Evolutionary conservation across 306 rosid species (phyloP), one percentile per base, ranked within the genome.

Genomic region (Cucumis cinereus): DNA sequence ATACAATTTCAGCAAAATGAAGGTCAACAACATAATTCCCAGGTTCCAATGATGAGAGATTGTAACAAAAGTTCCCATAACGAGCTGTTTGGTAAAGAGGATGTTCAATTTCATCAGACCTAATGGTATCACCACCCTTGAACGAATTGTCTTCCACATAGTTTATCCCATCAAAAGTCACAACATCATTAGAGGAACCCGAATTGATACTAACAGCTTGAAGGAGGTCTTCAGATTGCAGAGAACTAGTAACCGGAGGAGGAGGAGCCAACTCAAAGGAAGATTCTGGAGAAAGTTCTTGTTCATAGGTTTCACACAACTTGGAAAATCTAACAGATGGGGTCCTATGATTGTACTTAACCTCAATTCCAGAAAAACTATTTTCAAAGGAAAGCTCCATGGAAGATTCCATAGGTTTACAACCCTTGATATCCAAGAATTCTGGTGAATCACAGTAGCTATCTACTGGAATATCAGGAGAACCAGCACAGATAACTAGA

Each of bases 211-310:
- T 84, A 45, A 69, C 8, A 59, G 57, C 60, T 33, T 70, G 76
- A 78, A 78, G 72, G 75, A n/a, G 61, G 38, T 73, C 78, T 75
- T 56, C 81, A 16, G 81, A 77, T 19, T 78, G 23, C n/a, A 54
- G 77, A 0, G 73, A 83, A 53, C 55, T 82, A n/a, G 52, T 56
- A 36, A 49, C 56, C 1, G 67, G 88, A 8, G 86, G 86, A 8
- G 86, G 86, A 1, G 88, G 90, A 74, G 77, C 89, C 79, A 91
- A 96, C 90, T 93, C 98, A 28, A 93, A 91, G 54, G 98, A 93
- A 54, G 84, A 84, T 75, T 84, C 93, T 26, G 97, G 97, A 58
- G 92, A 87, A 22, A 88, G 64, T 50, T 84, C 89, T 50, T 75
- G 82, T 30, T 72, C 80, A 77, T 77, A 82, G 38, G 89, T 83